Evolutionary conservation across 1,284 basidiomycete genomes (phyloP), one percentile per base, ranked within the genome.

Genomic region (Lignosus rhinocerotis): DNA sequence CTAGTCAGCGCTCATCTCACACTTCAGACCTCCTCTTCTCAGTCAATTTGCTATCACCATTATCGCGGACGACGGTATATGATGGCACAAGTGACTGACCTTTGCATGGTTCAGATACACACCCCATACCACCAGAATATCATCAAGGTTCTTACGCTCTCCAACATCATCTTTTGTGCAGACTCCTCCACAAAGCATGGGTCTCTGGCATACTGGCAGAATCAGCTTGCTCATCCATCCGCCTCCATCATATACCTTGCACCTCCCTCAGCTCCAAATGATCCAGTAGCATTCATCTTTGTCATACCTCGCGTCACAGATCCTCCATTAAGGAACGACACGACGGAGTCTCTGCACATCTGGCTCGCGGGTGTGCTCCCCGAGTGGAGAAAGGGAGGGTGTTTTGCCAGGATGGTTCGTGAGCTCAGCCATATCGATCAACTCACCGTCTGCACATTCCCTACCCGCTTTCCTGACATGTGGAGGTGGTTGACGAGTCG

Each of bases 311-410:
- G 67, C 25, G 49, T 36, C 3, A 65, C 69, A 52, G 9, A 59
- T 6, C 51, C 58, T 6, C 60, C 68, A 9, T 61, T 72, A 2
- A 34, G 36, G 19, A 56, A 47, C 38, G 66, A 69, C 5, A 50
- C 55, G 32, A 53, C 39, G 9, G 56, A 65, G 12, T 65, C 59
- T 9, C 31, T 62, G 11, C 70, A 70, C 52, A 56, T 70, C 47
- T 71, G 70, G 70, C 62, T 70, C 7, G 69, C 70, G 0, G 70
- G 67, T 1, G 68, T 70, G 2, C 43, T 55, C 4, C 66, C 67
- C 10, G 61, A 66, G 32, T 62, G 57, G 44, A 56, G 71, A 47
- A 61, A 56, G 33, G 56, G 42, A 3, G 70, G 69, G 5, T 68
- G 66, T 49, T 61, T 71, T 2, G 47, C 63, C 6, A 58, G 38